Evolutionary conservation across 192 early-diverging fungal species (phyloP).

Genomic region (Hyaloraphidium curvatum): DNA sequence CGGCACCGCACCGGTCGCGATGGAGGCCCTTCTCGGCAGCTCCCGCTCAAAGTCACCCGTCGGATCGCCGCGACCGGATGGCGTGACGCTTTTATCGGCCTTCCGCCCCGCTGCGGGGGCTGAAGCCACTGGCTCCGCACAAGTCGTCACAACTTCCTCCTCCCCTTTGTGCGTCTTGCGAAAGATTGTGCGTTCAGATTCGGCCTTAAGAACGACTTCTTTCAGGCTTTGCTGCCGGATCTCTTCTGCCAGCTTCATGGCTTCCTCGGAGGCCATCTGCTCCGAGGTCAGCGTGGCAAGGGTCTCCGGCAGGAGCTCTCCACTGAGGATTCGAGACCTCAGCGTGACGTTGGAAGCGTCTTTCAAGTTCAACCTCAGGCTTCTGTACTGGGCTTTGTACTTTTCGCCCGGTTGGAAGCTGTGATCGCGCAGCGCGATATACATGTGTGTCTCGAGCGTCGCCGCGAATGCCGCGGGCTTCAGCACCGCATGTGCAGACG

Average conservation of each 20-base stretch:
- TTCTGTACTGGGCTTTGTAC: neutral
- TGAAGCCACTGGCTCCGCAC: too few relatives aligned
- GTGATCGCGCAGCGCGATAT: too few relatives aligned
- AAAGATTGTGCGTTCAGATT: neutral
- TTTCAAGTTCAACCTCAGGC: neutral
- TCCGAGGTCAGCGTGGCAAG: neutral
- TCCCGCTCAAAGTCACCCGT: too few relatives aligned
- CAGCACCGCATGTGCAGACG: too few relatives aligned
- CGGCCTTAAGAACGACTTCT: neutral
- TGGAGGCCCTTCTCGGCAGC: too few relatives aligned
- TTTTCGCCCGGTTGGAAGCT: neutral
- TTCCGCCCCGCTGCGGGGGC: too few relatives aligned
- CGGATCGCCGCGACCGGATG: too few relatives aligned
- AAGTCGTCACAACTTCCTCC: constrained; percentile 1
- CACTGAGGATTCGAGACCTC: neutral
- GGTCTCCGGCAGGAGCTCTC: neutral
- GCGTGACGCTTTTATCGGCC: too few relatives aligned
- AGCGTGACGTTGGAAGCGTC: neutral
- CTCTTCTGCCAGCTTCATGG: neutral
- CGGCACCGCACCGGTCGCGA: too few relatives aligned
- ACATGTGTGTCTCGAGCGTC: too few relatives aligned
- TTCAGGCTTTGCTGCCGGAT: neutral
- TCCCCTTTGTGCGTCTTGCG: neutral
- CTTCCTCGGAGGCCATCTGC: neutral
- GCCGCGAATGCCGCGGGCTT: too few relatives aligned